Base-by-base conservation (phyloP, 495 filamentous ascomycete species). In the Penicillium waksmanii region DNA sequence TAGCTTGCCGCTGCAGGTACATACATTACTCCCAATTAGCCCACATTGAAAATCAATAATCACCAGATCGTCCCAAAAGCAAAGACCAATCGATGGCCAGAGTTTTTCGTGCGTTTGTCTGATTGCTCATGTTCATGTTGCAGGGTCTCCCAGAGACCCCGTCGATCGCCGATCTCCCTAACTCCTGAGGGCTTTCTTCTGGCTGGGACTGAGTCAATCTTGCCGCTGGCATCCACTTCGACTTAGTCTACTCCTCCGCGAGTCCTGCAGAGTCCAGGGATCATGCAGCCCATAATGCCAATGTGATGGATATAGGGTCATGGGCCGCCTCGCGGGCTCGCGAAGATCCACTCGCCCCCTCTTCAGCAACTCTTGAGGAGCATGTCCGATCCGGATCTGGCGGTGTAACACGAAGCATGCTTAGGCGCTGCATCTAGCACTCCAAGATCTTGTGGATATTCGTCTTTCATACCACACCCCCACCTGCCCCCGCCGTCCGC, bases 361-460 rank as follows among this genome's bases (percentile, higher is more conserved):
- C 19, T 3, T 21, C 42, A 44, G 25, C 9, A 51, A 23, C 38
- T 25, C 18, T 10, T 17, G 38, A 15, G 27, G 46, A 51, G 40
- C 17, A 43, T 42, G 44, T 57, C 46, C 57, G 62, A 70, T 66
- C 55, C 46, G 52, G 56, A 64, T 68, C 68, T 70, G 57, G 68
- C 68, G 68, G 68, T 70, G 68, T 68, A 70, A 68, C 63, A n/a
- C 48, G 51, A 55, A 38, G 15, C 42, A 59, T 58, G 48, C 60
- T 59, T 59, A 59, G 51, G 36, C 25, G 35, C 62, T 59, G n/a
- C 50, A 50, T 44, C 50, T 31, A 56, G 53, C 58, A 54, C 46
- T 53, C 46, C 27, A 58, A 62, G 61, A 61, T 61, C 53, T 57
- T 17, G 23, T 17, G 43, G 53, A 48, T 56, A 48, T 56, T 58